phyloP scores from a whole-genome alignment of 2,329 filamentous ascomycete genomes.

The Apiospora sp. region DNA sequence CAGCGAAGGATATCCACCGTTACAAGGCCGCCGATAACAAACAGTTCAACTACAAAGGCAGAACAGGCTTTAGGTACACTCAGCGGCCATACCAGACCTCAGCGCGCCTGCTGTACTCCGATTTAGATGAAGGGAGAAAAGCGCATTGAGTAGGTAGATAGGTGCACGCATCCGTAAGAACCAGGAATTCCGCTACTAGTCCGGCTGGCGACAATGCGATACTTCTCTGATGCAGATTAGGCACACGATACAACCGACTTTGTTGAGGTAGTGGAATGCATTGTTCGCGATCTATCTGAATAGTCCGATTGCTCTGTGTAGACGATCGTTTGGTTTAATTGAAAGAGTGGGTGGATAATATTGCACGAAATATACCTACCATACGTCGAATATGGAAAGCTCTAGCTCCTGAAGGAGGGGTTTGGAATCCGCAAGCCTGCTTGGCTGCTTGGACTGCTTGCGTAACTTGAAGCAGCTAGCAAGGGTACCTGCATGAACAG shows the following conservation, averaged over 20 bases:
- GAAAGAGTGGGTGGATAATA: not conserved
- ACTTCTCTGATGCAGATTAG: not conserved
- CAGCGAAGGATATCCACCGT: not conserved
- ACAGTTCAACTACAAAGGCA: not conserved
- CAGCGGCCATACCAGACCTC: not conserved
- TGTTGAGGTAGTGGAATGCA: not conserved
- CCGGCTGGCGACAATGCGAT: not conserved
- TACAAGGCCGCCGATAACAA: not conserved
- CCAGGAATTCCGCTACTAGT: not conserved
- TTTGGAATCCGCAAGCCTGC: not conserved
- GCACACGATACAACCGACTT: not conserved
- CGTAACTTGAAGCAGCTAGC: slow-evolving; percentile 18
- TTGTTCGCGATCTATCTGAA: not conserved
- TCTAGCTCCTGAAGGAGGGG: slow-evolving; percentile 10
- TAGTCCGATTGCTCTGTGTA: not conserved
- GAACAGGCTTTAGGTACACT: not conserved
- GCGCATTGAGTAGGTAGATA: not conserved
- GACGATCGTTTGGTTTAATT: not conserved
- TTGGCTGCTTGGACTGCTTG: slow-evolving; percentile 18
- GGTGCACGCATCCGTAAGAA: not conserved
- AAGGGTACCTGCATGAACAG: slow-evolving; percentile 19
- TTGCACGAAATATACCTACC: not conserved
- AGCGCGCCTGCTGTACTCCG: not conserved
- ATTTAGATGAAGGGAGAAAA: not conserved
- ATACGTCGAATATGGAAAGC: not conserved